Percentiles rank a stretch among this genome's conserved stretches.
Conservation (phyloP, 169 alveolate genomes). For the Plasmodium yoelii region DNA sequence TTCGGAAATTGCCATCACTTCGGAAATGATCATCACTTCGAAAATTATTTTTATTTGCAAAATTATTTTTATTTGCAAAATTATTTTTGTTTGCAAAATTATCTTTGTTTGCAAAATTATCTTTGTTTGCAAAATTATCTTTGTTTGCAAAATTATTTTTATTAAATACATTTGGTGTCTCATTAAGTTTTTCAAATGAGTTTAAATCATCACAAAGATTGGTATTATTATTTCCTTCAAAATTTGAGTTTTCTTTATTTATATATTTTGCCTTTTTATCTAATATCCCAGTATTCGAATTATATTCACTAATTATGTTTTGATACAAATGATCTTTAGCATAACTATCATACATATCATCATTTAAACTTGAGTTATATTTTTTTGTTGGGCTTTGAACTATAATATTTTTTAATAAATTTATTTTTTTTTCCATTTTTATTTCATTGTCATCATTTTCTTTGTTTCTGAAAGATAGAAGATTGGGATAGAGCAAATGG, state of each 20-base stretch:
- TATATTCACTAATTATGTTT: constrained; percentile 45
- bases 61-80: not conserved
- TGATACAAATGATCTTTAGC: constrained; percentile 10
- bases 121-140: too few relatives aligned
- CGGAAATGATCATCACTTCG: too few relatives aligned
- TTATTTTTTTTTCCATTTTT: constrained; percentile 61
- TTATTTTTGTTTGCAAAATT: not conserved
- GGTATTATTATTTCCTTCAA: not conserved
- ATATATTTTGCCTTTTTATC: not conserved
- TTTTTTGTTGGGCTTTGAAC: constrained; percentile 30
- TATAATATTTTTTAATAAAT: constrained; percentile 64
- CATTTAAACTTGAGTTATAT: constrained; percentile 51
- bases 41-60: not conserved
- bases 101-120: not conserved
- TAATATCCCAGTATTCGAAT: not conserved
- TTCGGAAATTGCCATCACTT: too few relatives aligned
- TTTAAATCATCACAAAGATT: constrained; percentile 19
- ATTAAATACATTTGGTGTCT: constrained; percentile 33
- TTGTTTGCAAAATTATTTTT: too few relatives aligned
- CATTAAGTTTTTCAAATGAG: constrained; percentile 22
- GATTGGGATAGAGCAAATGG: constrained; percentile 12
- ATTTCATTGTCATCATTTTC: constrained; percentile 72
- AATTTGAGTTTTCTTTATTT: constrained; percentile 6
- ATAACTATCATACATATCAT: constrained; percentile 57
- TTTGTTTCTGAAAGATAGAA: constrained; percentile 24